Percentiles rank a stretch among this genome's conserved stretches.
Evolutionary conservation across 2,329 filamentous ascomycete species (phyloP).

Genomic region (Geosmithia morbida): DNA sequence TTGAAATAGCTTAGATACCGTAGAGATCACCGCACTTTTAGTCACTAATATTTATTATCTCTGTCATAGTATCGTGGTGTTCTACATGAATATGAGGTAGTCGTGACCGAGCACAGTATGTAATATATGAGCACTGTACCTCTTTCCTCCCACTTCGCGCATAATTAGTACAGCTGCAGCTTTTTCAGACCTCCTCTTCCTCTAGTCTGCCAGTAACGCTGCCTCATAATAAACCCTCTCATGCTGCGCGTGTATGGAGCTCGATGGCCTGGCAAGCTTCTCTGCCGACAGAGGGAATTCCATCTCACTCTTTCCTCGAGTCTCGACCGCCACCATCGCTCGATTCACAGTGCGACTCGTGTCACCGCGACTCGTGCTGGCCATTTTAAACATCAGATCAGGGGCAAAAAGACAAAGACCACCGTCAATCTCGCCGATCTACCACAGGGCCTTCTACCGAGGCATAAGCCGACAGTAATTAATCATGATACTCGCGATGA

Average conservation of each 20-base stretch:
- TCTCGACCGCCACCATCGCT: background rate
- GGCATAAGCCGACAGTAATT: slow-evolving; percentile 22
- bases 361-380: background rate
- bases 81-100: background rate
- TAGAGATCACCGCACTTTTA: too few species aligned
- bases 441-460: slow-evolving; percentile 32
- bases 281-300: background rate
- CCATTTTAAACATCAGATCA: slow-evolving; percentile 8
- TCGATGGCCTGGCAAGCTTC: background rate
- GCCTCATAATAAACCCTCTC: background rate
- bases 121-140: background rate
- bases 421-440: slow-evolving; percentile 40
- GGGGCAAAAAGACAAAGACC: slow-evolving; percentile 41
- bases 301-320: background rate
- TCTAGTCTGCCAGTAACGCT: background rate
- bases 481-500: slow-evolving; percentile 20
- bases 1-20: too few species aligned
- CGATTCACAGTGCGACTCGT: background rate
- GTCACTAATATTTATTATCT: too few species aligned
- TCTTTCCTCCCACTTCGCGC: background rate
- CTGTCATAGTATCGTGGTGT: too few species aligned
- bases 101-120: background rate
- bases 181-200: background rate
- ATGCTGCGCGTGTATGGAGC: background rate
- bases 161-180: background rate